Conservation (phyloP, 129 eudicot genomes). For the Oenanthe sinensis region DNA sequence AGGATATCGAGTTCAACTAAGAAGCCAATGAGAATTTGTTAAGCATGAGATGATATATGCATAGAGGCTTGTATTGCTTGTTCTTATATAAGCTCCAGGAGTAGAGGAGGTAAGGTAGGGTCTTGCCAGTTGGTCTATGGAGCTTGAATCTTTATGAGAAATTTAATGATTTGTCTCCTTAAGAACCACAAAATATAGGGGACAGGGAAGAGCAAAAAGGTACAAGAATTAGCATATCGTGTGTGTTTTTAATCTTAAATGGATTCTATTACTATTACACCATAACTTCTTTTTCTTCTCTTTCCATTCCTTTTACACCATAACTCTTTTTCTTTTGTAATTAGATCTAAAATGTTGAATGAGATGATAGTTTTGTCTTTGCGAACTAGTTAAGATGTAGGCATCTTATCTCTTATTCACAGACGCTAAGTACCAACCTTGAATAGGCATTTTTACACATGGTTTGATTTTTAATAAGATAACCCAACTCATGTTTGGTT, state of each 20-base stretch:
- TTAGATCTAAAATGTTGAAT: neutral
- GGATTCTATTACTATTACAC: neutral
- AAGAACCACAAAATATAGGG: conserved; percentile 25
- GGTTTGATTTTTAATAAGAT: conserved; percentile 5
- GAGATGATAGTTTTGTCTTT: neutral
- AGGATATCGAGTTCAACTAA: neutral
- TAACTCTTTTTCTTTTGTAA: neutral
- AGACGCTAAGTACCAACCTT: neutral
- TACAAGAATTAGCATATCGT: conserved; percentile 11
- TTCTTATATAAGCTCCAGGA: conserved; percentile 46
- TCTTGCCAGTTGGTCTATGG: conserved; percentile 15
- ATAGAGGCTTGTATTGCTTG: conserved; percentile 28
- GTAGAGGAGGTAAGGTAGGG: conserved; percentile 22
- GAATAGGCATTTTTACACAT: neutral
- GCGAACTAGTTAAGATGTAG: neutral
- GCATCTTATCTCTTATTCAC: neutral
- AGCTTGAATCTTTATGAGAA: conserved; percentile 17
- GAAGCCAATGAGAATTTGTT: conserved; percentile 8
- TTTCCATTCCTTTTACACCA: neutral
- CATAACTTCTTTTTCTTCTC: neutral
- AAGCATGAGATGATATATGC: conserved; percentile 20
- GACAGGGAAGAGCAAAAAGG: conserved; percentile 6
- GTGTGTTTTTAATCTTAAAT: neutral
- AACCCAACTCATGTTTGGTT: neutral
- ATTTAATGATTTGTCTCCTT: conserved; percentile 24